Percentiles rank a stretch among this genome's conserved stretches.
Conservation (phyloP, 371 early-diverging fungal genomes). For the Mucor velutinosus region DNA sequence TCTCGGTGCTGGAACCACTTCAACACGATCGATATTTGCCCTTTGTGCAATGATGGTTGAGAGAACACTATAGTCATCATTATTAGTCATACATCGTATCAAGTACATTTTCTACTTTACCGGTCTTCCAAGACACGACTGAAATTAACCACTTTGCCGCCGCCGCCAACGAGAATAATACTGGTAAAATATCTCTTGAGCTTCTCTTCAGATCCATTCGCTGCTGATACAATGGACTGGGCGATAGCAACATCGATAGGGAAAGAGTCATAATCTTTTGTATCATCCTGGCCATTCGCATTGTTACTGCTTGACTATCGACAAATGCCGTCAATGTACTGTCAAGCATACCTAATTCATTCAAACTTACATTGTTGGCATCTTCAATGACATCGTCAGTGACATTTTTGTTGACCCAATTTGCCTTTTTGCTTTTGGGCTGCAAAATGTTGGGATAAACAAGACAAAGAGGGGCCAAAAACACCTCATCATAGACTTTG, state of each 20-base stretch:
- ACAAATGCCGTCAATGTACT: background rate
- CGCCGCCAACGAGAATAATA: constrained; percentile 86
- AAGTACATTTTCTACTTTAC: constrained; percentile 25
- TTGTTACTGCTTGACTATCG: background rate
- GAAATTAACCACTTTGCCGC: constrained; percentile 77
- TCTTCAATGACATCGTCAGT: constrained; percentile 45
- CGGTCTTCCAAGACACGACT: constrained; percentile 72
- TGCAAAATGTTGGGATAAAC: constrained; percentile 61
- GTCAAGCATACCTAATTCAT: background rate
- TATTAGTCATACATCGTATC: background rate
- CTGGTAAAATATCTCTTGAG: constrained; percentile 72
- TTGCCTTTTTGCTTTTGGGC: constrained; percentile 19
- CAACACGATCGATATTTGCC: constrained; percentile 66
- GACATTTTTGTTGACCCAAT: constrained; percentile 27
- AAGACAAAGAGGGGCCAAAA: constrained; percentile 72
- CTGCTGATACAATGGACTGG: constrained; percentile 63
- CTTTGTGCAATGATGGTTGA: constrained; percentile 42
- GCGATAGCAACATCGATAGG: constrained; percentile 85
- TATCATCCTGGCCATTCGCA: background rate
- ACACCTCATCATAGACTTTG: constrained; percentile 87
- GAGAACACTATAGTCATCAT: constrained; percentile 20
- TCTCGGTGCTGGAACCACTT: constrained; percentile 79
- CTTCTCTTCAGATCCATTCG: constrained; percentile 72
- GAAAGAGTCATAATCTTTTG: constrained; percentile 15
- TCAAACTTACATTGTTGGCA: constrained; percentile 24